phyloP scores from a whole-genome alignment of 805 yeast genomes.

The Yarrowia sp. region DNA sequence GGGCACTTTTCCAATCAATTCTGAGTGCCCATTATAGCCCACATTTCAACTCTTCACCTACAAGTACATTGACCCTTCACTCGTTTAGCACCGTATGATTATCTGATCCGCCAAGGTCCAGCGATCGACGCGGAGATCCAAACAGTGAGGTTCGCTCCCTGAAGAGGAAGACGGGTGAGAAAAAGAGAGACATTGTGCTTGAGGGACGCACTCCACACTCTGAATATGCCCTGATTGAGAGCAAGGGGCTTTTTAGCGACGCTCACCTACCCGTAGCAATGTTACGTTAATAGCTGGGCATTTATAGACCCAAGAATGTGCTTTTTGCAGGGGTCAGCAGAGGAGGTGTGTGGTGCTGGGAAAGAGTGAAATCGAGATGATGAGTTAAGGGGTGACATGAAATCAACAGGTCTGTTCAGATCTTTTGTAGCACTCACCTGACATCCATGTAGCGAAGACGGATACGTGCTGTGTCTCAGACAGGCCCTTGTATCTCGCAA shows the following conservation, averaged over 20 bases:
- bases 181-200: background rate
- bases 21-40: background rate
- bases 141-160: background rate
- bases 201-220: background rate
- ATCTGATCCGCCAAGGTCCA: background rate
- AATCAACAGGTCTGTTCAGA: no score
- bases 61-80: no score
- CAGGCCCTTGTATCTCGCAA: no score
- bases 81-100: background rate
- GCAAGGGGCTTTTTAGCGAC: background rate
- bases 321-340: background rate
- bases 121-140: background rate
- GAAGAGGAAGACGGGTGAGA: background rate
- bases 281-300: background rate
- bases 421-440: no score
- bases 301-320: background rate
- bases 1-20: background rate
- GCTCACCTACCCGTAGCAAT: background rate
- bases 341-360: no score
- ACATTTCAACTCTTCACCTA: background rate
- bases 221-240: background rate
- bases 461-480: background rate
- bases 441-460: constrained; percentile 3
- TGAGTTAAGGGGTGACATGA: no score
- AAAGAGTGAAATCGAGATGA: no score